Evolutionary conservation across 2,329 filamentous ascomycete genomes (phyloP).

Genomic region (Cryphonectria naterciae): DNA sequence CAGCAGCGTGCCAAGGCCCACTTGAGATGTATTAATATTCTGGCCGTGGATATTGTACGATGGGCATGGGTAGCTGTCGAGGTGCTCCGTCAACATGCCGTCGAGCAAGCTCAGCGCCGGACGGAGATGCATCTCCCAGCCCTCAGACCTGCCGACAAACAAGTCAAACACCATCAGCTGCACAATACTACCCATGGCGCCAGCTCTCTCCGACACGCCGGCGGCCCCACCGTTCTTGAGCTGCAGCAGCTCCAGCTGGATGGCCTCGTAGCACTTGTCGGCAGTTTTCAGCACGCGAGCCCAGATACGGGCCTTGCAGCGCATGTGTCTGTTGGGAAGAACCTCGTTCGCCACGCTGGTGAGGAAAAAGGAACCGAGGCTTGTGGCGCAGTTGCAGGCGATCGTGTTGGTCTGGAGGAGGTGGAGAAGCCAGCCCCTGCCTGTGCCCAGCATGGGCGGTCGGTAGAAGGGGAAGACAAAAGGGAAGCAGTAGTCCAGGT

Average conservation of each 20-base stretch:
- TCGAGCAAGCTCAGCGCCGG: background rate
- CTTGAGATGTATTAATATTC: background rate
- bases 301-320: background rate
- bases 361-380: conserved; percentile 34
- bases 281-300: background rate
- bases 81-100: background rate
- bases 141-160: conserved; percentile 40
- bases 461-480: conserved; percentile 34
- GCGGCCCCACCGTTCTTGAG: background rate
- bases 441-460: conserved; percentile 31
- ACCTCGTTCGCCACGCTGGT: background rate
- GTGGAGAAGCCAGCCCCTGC: conserved; percentile 22
- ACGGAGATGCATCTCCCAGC: conserved; percentile 49
- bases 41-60: background rate
- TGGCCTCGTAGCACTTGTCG: background rate
- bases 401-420: conserved; percentile 34
- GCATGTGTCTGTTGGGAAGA: background rate
- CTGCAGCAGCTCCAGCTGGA: background rate
- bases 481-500: conserved; percentile 34
- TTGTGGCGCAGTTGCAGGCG: conserved; percentile 31
- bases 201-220: conserved; percentile 34
- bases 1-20: background rate
- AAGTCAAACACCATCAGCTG: conserved; percentile 49
- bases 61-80: background rate
- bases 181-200: conserved; percentile 45